Evolutionary conservation across 148 eudicot genomes (phyloP), one percentile per base, ranked within the genome.

Genomic region (Camellia sinensis): DNA sequence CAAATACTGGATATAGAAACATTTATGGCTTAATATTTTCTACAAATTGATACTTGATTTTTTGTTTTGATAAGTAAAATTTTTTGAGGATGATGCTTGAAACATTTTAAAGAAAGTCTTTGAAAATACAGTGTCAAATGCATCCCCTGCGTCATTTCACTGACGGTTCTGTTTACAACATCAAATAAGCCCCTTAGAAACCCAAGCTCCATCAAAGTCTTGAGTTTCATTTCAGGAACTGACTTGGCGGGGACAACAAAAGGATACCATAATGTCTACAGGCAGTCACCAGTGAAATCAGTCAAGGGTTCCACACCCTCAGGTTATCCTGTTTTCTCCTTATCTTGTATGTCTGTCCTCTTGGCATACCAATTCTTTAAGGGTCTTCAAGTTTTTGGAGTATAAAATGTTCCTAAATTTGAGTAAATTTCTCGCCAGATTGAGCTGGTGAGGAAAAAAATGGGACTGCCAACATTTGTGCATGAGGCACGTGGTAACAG

Each of bases 191-290:
- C 45, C 45, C 54, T 71, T 79, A 7, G 75, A 79, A 79, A 70
- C 75, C 67, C 76, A 80, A 71, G 71, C 77, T 62, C 61, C 62
- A 61, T 44, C 67, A 54, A 50, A 29, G 71, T 48, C 66, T 29
- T 48, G 71, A 72, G 82, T 80, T 80, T 63, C 82, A 72, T 72
- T 66, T 80, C 82, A 45, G 68, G 75, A 79, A 80, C 82, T 63
- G 63, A 80, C 82, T 71, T 62, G 77, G 63, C 61, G 37, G 50
- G 50, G 71, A 72, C 75, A 80, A 66, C 71, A 46, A 79, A 73
- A 62, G 82, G 67, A 72, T 48, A 72, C 77, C 61, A 19, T 62
- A 80, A 29, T 63, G 71, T 71, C 71, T 80, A 48, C 82, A 72
- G 50, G 77, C 67, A 62, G 71, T 80, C 71, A 71, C 71, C 50